These are phyloP conservation scores for Metschnikowia borealis DNA, from an alignment of 805 yeast genomes.

Conservation along the genomic window DNA sequence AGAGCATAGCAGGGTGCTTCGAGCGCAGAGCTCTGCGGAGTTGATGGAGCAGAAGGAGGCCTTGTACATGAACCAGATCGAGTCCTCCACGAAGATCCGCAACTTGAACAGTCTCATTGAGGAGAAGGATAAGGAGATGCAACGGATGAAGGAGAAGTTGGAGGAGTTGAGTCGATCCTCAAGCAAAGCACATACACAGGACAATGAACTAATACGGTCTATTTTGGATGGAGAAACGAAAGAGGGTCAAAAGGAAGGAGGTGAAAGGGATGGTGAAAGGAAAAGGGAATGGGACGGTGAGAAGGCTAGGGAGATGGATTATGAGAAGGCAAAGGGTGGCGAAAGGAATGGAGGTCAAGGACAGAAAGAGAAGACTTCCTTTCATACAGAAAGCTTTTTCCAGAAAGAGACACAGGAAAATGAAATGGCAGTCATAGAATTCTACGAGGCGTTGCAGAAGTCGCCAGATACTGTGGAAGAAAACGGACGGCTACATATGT, in stretches of 20 bases:
- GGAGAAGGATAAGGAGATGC: conserved; percentile 1
- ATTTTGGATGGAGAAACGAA: not conserved
- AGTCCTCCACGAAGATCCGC: not conserved
- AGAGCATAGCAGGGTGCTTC: not conserved
- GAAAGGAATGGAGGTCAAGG: too few relatives aligned
- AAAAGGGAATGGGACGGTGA: too few relatives aligned
- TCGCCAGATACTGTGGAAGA: conserved; percentile 1
- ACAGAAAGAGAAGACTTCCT: not conserved
- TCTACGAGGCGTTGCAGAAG: conserved; percentile 2
- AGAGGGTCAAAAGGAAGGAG: not conserved
- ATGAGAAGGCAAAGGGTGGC: too few relatives aligned
- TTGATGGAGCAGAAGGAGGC: conserved; percentile 1
- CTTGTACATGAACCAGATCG: not conserved
- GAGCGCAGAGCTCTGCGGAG: conserved; percentile 1
- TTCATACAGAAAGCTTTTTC: not conserved
- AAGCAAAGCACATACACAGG: not conserved
- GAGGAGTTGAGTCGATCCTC: not conserved
- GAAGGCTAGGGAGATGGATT: too few relatives aligned
- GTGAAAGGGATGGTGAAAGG: too few relatives aligned
- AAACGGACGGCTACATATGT: not conserved
- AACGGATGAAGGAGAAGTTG: not conserved
- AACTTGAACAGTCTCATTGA: not conserved
- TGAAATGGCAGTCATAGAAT: not conserved
- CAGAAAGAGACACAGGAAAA: not conserved
- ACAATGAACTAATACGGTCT: not conserved